Base-by-base conservation (phyloP, 2,329 filamentous ascomycete genomes). In the Aspergillus amoenus region DNA sequence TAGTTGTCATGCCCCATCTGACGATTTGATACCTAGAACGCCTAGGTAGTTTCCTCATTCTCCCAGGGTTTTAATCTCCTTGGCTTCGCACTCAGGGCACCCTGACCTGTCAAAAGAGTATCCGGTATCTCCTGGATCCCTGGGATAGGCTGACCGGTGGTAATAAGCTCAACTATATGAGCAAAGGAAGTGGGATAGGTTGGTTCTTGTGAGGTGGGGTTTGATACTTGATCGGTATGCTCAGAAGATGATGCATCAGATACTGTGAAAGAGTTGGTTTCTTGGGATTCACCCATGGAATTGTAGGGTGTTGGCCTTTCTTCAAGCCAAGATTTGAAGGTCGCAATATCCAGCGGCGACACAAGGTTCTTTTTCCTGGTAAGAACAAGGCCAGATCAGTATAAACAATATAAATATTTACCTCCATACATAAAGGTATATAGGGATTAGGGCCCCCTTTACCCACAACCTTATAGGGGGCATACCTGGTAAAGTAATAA, bases 61-160 rank as follows among this genome's bases (percentile, higher is more conserved):
- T 96, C 93, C 93, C 93, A 97, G 1, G 93, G 93, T 74, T 89
- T 89, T 68, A 76, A 81, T 64, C 86, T 79, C 64, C 74, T 78
- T n/a, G 77, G 68, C 21, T 78, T 79, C n/a, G 76, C 78, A 53
- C 80, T 78, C 49, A 79, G 72, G 21, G 82, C 83, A 59, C 89
- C 88, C 59, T 90, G 84, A 4, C 88, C 88, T 53, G 86, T 81
- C 18, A 93, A 79, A 5, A 96, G 79, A 0, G 88, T 94, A 64
- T 91, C 84, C 4, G 93, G 91, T 52, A 97, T 93, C 61, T 96
- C 85, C 64, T 87, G 87, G 68, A 97, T 95, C 1, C 93, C 93
- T 1, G 92, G 91, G 43, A 97, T 88, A 0, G 90, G 88, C 65
- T 91, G 86, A 52, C 91, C 91, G 27, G 86, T 87, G 22, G 90